phyloP scores from a whole-genome alignment of 1,139 yeast species.

The Sugiyamaella paludigena region DNA sequence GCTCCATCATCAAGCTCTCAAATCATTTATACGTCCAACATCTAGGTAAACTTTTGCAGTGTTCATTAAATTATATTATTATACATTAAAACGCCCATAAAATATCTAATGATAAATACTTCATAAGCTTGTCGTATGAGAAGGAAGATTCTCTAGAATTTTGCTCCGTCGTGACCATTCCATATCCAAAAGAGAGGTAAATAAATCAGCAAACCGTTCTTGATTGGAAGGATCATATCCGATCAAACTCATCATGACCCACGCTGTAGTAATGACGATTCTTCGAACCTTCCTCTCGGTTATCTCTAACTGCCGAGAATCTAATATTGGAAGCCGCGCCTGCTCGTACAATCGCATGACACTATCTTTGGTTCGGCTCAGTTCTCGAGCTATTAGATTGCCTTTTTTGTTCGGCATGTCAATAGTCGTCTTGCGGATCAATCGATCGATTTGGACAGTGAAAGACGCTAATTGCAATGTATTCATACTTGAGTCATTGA shows the following conservation, averaged over 20 bases:
- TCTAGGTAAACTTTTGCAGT: too few species aligned
- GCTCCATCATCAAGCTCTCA: too few species aligned
- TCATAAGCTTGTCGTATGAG: too few species aligned
- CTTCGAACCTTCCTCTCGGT: conserved; percentile 5
- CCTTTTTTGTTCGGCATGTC: background rate
- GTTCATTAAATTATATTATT: conserved; percentile 8
- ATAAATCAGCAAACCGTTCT: conserved; percentile 19
- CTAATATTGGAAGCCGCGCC: conserved; percentile 15
- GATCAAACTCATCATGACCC: conserved; percentile 12
- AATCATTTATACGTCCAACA: too few species aligned
- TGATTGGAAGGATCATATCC: conserved; percentile 4
- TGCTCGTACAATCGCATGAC: conserved; percentile 26
- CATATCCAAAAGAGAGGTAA: conserved; percentile 29
- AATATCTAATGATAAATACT: background rate
- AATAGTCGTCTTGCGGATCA: conserved; percentile 16
- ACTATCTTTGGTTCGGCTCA: conserved; percentile 25
- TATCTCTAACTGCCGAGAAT: background rate
- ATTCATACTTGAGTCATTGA: conserved; percentile 30
- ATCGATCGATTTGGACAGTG: conserved; percentile 27
- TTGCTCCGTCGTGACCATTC: conserved; percentile 29
- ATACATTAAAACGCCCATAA: conserved; percentile 7
- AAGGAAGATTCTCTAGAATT: conserved; percentile 10
- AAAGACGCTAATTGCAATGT: conserved; percentile 36
- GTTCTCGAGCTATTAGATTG: conserved; percentile 12
- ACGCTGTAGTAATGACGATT: conserved; percentile 9